phyloP scores from a whole-genome alignment of 345 rosid species.

The Mallotus nudiflorus region DNA sequence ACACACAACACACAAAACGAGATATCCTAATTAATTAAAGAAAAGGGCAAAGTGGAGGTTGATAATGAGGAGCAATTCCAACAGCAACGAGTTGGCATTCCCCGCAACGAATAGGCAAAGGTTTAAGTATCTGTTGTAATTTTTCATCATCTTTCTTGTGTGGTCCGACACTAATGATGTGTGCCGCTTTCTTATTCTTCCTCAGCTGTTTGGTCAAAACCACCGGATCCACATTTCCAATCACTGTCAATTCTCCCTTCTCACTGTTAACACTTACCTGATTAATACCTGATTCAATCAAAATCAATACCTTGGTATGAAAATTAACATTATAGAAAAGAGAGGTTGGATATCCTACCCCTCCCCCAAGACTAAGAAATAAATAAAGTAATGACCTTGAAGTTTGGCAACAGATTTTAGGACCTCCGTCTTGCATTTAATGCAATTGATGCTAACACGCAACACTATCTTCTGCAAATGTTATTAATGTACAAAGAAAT shows the following conservation, averaged over 20 bases:
- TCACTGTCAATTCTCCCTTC: constrained; percentile 25
- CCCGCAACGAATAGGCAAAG: neutral
- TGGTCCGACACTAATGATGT: constrained; percentile 16
- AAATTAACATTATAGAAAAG: too few relatives aligned
- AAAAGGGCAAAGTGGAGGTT: neutral
- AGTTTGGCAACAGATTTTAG: constrained; percentile 15
- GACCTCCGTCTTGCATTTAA: constrained; percentile 9
- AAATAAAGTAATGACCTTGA: constrained; percentile 2
- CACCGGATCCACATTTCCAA: constrained; percentile 20
- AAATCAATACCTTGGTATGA: too few relatives aligned
- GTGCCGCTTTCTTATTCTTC: constrained; percentile 2
- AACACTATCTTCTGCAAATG: constrained; percentile 12
- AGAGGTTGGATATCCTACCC: too few relatives aligned
- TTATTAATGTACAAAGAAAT: too few relatives aligned
- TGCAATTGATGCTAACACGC: constrained; percentile 6
- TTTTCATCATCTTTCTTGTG: constrained; percentile 6
- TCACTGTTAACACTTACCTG: constrained; percentile 1
- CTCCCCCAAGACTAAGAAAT: too few relatives aligned
- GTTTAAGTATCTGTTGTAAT: neutral
- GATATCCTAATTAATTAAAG: constrained; percentile 1
- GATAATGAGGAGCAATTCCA: neutral
- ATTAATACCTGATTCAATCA: constrained; percentile 11
- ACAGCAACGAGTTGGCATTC: constrained; percentile 7
- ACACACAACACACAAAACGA: too few relatives aligned
- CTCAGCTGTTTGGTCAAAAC: neutral